Evolutionary conservation across 495 filamentous ascomycete species (phyloP).

Genomic region (Lineolata rhizophorae): DNA sequence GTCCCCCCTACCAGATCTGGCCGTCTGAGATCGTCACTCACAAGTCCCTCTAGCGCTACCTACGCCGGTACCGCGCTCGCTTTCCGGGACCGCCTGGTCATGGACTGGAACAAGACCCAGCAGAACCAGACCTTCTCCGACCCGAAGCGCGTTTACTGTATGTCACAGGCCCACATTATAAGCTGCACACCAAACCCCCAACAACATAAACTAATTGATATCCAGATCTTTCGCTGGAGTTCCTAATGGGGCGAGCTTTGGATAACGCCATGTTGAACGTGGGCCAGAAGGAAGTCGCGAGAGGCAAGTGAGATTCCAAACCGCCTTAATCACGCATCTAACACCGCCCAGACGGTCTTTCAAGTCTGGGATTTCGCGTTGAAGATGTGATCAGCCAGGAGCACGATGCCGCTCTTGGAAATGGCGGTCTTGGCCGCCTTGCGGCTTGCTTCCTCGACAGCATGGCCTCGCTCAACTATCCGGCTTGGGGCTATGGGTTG

Average conservation of each 20-base stretch:
- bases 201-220: conserved; percentile 3
- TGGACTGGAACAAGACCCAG: conserved; percentile 95
- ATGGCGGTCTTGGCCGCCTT: conserved; percentile 83
- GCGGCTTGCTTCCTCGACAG: conserved; percentile 95
- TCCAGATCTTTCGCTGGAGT: conserved; percentile 73
- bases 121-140: conserved; percentile 82
- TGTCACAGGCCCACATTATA: conserved; percentile 4
- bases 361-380: conserved; percentile 82
- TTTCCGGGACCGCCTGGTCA: conserved; percentile 77
- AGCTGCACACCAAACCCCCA: too few species aligned
- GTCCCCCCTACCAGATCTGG: too few species aligned
- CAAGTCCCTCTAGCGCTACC: conserved; percentile 33
- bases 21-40: conserved; percentile 8
- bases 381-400: conserved; percentile 92
- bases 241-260: conserved; percentile 85
- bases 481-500: conserved; percentile 91
- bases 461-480: conserved; percentile 78
- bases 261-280: conserved; percentile 98
- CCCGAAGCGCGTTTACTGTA: conserved; percentile 82
- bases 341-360: conserved; percentile 40
- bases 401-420: conserved; percentile 88
- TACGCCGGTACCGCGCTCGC: conserved; percentile 82
- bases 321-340: not conserved
- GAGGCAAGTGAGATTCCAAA: conserved; percentile 26
- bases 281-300: conserved; percentile 65